phyloP scores from a whole-genome alignment of 495 filamentous ascomycete genomes.

The Penicillium flavigenum region DNA sequence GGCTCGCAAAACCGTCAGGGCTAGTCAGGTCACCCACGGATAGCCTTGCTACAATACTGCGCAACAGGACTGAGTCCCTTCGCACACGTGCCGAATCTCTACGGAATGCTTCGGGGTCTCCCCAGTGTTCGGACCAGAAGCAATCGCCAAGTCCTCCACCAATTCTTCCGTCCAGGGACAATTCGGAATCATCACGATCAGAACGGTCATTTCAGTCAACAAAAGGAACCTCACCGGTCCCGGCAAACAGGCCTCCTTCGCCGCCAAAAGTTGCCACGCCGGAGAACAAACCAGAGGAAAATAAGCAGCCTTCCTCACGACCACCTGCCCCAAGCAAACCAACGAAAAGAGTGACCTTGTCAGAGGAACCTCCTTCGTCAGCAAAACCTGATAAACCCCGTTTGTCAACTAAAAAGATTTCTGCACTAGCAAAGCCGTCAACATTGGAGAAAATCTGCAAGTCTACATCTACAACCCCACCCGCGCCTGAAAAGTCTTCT shows the following conservation, averaged over 20 bases:
- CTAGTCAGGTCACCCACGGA: constrained; percentile 35
- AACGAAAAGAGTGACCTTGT: constrained; percentile 3
- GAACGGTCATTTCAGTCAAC: constrained; percentile 19
- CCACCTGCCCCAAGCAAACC: neutral
- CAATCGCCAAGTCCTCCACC: constrained; percentile 17
- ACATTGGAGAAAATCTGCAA: constrained; percentile 3
- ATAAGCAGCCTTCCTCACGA: constrained; percentile 3
- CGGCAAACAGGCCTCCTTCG: constrained; percentile 15
- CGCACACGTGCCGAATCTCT: constrained; percentile 26
- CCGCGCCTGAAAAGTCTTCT: neutral
- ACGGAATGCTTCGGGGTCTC: constrained; percentile 21
- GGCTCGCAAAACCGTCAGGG: constrained; percentile 28
- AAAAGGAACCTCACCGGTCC: constrained; percentile 10
- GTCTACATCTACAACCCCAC: neutral
- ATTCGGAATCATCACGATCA: constrained; percentile 30
- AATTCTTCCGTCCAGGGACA: constrained; percentile 23
- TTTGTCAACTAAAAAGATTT: constrained; percentile 1
- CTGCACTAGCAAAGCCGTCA: constrained; percentile 8
- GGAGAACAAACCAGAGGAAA: constrained; percentile 3
- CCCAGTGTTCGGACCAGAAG: constrained; percentile 17
- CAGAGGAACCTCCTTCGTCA: constrained; percentile 5
- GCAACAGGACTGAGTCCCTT: constrained; percentile 26
- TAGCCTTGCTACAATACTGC: constrained; percentile 26
- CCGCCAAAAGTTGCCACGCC: constrained; percentile 5
- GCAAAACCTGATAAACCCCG: neutral